Base-by-base conservation (phyloP, 1,284 basidiomycete species). In the Phellopilus nigrolimitatus region DNA sequence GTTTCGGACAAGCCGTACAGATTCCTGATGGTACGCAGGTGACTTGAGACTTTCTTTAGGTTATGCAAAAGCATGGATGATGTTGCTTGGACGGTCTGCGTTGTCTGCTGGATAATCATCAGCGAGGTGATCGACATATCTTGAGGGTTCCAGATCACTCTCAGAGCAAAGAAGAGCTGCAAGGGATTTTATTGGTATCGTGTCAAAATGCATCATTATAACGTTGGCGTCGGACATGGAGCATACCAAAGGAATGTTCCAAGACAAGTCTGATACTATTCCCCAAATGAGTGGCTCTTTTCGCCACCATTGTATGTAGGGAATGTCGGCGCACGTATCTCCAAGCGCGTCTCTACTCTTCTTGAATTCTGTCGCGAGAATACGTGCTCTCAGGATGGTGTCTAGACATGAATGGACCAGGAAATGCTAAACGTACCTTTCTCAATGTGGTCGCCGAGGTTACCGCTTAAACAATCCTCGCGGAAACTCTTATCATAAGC, bases 41-140 rank as follows among this genome's bases (percentile, higher is more conserved):
- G 27, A 15, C 47, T 37, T 19, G 45, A 48, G 2, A 59, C 5
- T 9, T 42, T 49, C 19, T 47, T 22, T 10, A 48, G 21, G 3
- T 46, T 24, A 9, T 36, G 22, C 12, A 56, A 25, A 13, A 59
- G 25, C 8, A 6, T 1, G n/a, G 21, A 47, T 10, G 55, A 33
- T 25, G 56, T 49, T 38, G 33, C 49, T 21, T 42, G 28, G 10
- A 58, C 49, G 2, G 51, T 37, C 2, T 41, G n/a, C 4, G 55
- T 41, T 6, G 52, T 36, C 33, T 58, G 51, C 25, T 57, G 57
- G 6, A 59, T 34, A 10, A 59, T 22, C 3, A 57, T 51, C 13
- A 59, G 28, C 4, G 55, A 54, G 7, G 45, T 43, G 7, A 58
- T 24, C 4, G 57, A 45, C 15, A 59, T 37, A 30, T 33, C 48